These are phyloP conservation scores for Candida dubliniensis DNA, from an alignment of 1,139 yeast species.

Conservation along the genomic window DNA sequence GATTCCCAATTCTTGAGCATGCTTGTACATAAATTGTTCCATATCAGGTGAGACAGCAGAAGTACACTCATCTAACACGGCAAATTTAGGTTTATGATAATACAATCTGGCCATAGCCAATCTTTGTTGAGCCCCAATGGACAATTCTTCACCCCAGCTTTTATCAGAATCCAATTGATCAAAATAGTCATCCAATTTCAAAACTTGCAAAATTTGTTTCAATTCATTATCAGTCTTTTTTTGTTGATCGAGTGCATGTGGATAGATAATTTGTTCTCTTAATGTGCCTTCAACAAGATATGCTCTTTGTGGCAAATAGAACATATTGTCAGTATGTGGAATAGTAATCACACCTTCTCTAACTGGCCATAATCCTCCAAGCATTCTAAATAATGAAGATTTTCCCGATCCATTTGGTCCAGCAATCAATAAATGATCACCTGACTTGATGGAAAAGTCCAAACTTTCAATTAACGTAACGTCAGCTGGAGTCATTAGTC, in stretches of 20 bases:
- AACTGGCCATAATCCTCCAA: slow-evolving; percentile 95
- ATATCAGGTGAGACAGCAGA: slow-evolving; percentile 89
- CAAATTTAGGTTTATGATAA: slow-evolving; percentile 89
- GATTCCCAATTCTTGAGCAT: slow-evolving; percentile 78
- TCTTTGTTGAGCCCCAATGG: slow-evolving; percentile 91
- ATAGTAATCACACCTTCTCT: slow-evolving; percentile 61
- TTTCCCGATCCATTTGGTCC: slow-evolving; percentile 98
- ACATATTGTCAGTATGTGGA: slow-evolving; percentile 70
- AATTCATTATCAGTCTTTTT: slow-evolving; percentile 61
- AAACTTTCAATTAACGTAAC: slow-evolving; percentile 69
- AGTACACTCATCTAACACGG: slow-evolving; percentile 93
- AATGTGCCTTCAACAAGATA: slow-evolving; percentile 74
- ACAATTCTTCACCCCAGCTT: slow-evolving; percentile 87
- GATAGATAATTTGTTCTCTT: slow-evolving; percentile 87
- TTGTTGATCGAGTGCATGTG: slow-evolving; percentile 66
- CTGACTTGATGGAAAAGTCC: slow-evolving; percentile 71
- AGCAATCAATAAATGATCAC: slow-evolving; percentile 83
- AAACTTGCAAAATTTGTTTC: slow-evolving; percentile 56
- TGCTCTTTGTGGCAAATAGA: slow-evolving; percentile 91
- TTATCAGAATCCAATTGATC: slow-evolving; percentile 59
- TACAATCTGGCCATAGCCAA: slow-evolving; percentile 92
- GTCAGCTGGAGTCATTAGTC: slow-evolving; percentile 81
- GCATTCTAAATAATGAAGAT: slow-evolving; percentile 82
- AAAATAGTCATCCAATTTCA: slow-evolving; percentile 57
- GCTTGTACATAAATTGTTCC: slow-evolving; percentile 86